Evolutionary conservation across 2,329 filamentous ascomycete genomes (phyloP).

Genomic region (Epichloe elymi): DNA sequence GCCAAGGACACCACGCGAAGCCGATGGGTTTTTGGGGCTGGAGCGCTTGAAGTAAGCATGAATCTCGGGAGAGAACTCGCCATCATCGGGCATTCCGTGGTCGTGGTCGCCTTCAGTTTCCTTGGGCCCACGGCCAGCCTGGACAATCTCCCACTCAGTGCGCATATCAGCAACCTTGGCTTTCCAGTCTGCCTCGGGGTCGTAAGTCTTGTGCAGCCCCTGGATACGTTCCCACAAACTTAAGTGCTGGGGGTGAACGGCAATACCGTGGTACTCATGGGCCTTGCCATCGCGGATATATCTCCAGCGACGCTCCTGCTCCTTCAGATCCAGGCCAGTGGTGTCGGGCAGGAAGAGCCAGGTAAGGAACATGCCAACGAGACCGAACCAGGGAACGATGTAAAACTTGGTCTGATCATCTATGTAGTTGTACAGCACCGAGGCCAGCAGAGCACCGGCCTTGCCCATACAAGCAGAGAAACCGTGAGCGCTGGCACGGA

Average conservation of each 20-base stretch:
- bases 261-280: conserved; percentile 81
- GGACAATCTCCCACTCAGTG: conserved; percentile 43
- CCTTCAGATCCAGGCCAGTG: conserved; percentile 89
- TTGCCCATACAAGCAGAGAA: conserved; percentile 90
- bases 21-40: conserved; percentile 15
- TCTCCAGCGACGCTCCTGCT: conserved; percentile 87
- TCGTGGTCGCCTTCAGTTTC: conserved; percentile 29
- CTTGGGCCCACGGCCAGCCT: conserved; percentile 32
- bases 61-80: conserved; percentile 40
- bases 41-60: conserved; percentile 40
- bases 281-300: conserved; percentile 71
- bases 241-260: conserved; percentile 79
- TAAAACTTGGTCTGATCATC: conserved; percentile 73
- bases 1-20: conserved; percentile 11
- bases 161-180: conserved; percentile 76
- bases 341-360: conserved; percentile 88
- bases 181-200: conserved; percentile 71
- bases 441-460: conserved; percentile 71
- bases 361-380: conserved; percentile 73
- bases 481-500: conserved; percentile 87
- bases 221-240: conserved; percentile 75
- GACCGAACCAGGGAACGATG: conserved; percentile 90
- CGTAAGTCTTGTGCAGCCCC: conserved; percentile 69
- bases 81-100: conserved; percentile 27
- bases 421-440: conserved; percentile 93